Evolutionary conservation across 768 basidiomycete genomes (phyloP), one percentile per base, ranked within the genome.

Genomic region (Hypsizygus marmoreus): DNA sequence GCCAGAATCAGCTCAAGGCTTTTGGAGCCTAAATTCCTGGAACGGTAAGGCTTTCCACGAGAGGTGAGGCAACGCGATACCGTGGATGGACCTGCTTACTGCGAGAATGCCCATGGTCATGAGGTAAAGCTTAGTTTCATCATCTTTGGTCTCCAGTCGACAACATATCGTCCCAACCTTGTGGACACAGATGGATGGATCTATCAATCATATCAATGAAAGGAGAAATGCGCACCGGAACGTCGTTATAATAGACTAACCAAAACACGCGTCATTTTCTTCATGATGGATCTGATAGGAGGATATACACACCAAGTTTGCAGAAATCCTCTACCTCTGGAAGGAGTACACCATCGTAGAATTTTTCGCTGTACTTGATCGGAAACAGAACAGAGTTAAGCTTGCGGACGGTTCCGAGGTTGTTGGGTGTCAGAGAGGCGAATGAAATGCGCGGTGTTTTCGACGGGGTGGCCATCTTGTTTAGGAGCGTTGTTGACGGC

Each of bases 51-150:
- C 91, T 93, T 56, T 44, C 29, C 30, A 13, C 13, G 26, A 30
- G n/a, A n/a, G 34, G 40, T 53, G 32, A 42, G 30, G 34, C 40
- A 35, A 24, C 31, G 57, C 47, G 50, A 29, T 22, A 24, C 40
- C 8, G 40, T 37, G 42, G 41, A 50, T 14, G 37, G 35, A 36
- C 40, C 30, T 47, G 70, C 82, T 68, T 71, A 93, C 91, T 45
- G 90, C 91, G 44, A 95, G 81, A 51, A 95, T 70, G 33, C 91
- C 93, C 84, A 95, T 86, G 39, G 93, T 95, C 86, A 93, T 91
- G 61, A 94, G 76, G 69, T 95, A 95, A 48, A 91, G 67, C 36
- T 75, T 72, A 33, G 67, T 71, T 55, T 74, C 66, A 34, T 71
- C 77, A 57, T 79, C 75, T 58, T 81, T 80, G 42, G 72, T 76